These are phyloP conservation scores for Musa itinerans DNA, from an alignment of 176 grass and related monocot species.

Conservation along the genomic window DNA sequence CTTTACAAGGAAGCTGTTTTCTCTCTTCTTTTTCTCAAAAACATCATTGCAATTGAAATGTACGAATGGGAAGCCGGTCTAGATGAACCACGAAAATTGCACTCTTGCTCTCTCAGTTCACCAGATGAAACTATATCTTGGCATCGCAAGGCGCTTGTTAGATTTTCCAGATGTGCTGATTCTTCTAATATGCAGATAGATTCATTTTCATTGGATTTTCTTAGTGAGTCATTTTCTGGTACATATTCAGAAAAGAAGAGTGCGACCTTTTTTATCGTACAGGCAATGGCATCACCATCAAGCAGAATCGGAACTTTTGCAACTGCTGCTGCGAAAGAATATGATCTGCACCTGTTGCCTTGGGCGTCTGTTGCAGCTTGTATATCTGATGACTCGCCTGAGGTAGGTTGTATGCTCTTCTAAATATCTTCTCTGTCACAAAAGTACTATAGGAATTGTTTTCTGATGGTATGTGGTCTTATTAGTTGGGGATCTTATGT, in stretches of 20 bases:
- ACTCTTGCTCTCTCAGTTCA: constrained; percentile 65
- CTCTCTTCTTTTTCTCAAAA: constrained; percentile 89
- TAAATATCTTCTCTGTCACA: not conserved
- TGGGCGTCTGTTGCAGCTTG: constrained; percentile 97
- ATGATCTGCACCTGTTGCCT: constrained; percentile 79
- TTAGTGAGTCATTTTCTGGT: constrained; percentile 48
- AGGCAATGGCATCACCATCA: constrained; percentile 68
- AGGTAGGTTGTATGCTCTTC: constrained; percentile 37
- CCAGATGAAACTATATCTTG: constrained; percentile 42
- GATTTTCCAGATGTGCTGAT: constrained; percentile 45
- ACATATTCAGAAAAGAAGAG: constrained; percentile 51
- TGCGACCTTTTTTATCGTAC: constrained; percentile 63
- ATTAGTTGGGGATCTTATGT: not conserved
- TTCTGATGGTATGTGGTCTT: not conserved
- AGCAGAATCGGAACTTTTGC: constrained; percentile 84
- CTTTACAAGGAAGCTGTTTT: constrained; percentile 74
- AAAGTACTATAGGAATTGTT: not conserved
- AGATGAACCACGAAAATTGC: constrained; percentile 50
- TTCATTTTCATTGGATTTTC: constrained; percentile 61
- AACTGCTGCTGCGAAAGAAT: constrained; percentile 70
- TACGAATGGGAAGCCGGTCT: constrained; percentile 71
- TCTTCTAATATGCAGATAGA: constrained; percentile 46
- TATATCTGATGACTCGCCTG: constrained; percentile 41
- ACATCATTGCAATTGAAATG: constrained; percentile 72
- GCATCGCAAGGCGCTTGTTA: constrained; percentile 75